Conservation (phyloP, 2,329 filamentous ascomycete species). For the Colletotrichum cereale region DNA sequence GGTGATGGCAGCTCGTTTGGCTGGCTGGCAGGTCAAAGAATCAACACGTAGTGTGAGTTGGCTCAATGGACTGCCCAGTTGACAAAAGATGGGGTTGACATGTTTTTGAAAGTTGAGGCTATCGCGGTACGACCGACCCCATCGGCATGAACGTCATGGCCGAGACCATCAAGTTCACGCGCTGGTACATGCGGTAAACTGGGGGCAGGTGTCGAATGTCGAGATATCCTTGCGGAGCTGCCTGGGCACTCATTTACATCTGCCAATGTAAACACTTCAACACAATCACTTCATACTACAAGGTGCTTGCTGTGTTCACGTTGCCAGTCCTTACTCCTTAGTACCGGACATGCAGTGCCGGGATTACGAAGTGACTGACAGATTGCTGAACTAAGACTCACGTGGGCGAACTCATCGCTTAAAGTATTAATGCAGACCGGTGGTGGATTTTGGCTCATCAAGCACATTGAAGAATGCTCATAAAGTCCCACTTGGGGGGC, state of each 20-base stretch:
- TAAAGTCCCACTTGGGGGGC: not conserved
- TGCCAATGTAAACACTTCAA: not conserved
- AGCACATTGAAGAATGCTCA: not conserved
- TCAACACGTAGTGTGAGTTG: not conserved
- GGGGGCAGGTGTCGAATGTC: not conserved
- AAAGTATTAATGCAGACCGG: accelerated
- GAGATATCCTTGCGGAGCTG: not conserved
- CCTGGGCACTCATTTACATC: not conserved
- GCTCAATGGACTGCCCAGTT: too few relatives aligned
- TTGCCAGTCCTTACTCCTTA: not conserved
- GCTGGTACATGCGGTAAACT: slow-evolving; percentile 42
- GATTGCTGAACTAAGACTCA: too few relatives aligned
- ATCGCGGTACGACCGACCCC: slow-evolving; percentile 45
- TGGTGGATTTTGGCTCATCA: too few relatives aligned
- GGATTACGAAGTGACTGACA: not conserved
- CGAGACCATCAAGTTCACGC: slow-evolving; percentile 45
- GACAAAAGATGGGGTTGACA: too few relatives aligned
- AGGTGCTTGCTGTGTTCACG: not conserved
- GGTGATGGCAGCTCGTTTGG: not conserved
- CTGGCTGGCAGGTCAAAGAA: too few relatives aligned
- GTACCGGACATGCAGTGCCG: not conserved
- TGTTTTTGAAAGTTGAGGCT: slow-evolving; percentile 38
- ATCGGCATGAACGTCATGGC: slow-evolving; percentile 45
- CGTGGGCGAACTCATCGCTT: too few relatives aligned
- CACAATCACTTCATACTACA: not conserved